Evolutionary conservation across 2,329 filamentous ascomycete genomes (phyloP).

Genomic region (Sarocladium kiliense): DNA sequence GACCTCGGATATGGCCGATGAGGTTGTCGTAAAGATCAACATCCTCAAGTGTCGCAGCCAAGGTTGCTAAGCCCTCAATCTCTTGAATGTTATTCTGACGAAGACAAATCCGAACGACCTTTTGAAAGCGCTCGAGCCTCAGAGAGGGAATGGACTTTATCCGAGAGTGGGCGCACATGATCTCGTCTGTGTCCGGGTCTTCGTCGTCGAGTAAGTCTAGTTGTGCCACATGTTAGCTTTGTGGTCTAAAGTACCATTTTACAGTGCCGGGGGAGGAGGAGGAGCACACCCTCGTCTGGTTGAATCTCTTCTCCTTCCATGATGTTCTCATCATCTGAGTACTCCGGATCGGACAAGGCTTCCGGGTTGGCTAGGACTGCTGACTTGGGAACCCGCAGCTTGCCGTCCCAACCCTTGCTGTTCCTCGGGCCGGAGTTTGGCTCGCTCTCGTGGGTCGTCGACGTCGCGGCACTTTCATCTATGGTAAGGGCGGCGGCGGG

Average conservation of each 20-base stretch:
- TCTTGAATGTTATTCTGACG: slow-evolving; percentile 85
- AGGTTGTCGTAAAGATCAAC: slow-evolving; percentile 97
- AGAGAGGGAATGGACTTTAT: slow-evolving; percentile 73
- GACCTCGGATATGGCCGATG: slow-evolving; percentile 77
- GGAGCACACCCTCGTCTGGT: slow-evolving; percentile 74
- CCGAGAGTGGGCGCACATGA: slow-evolving; percentile 85
- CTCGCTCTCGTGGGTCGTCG: slow-evolving; percentile 34
- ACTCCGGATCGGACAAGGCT: slow-evolving; percentile 77
- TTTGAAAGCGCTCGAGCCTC: slow-evolving; percentile 75
- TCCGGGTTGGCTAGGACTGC: slow-evolving; percentile 68
- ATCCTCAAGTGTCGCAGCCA: slow-evolving; percentile 68
- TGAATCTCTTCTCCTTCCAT: slow-evolving; percentile 69
- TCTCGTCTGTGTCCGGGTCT: slow-evolving; percentile 62
- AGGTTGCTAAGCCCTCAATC: slow-evolving; percentile 66
- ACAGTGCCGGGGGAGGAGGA: too few relatives aligned
- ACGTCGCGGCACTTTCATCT: slow-evolving; percentile 34
- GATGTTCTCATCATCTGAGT: slow-evolving; percentile 67
- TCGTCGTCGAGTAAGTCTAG: slow-evolving; percentile 57
- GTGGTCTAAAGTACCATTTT: too few relatives aligned
- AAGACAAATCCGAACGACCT: slow-evolving; percentile 74
- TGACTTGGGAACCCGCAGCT: slow-evolving; percentile 65
- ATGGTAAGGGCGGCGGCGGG: slow-evolving; percentile 44
- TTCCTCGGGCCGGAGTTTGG: slow-evolving; percentile 46
- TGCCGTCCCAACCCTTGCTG: slow-evolving; percentile 77
- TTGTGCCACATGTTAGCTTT: background rate